phyloP scores from a whole-genome alignment of 2,329 filamentous ascomycete species.

The Alternaria gansuensis region DNA sequence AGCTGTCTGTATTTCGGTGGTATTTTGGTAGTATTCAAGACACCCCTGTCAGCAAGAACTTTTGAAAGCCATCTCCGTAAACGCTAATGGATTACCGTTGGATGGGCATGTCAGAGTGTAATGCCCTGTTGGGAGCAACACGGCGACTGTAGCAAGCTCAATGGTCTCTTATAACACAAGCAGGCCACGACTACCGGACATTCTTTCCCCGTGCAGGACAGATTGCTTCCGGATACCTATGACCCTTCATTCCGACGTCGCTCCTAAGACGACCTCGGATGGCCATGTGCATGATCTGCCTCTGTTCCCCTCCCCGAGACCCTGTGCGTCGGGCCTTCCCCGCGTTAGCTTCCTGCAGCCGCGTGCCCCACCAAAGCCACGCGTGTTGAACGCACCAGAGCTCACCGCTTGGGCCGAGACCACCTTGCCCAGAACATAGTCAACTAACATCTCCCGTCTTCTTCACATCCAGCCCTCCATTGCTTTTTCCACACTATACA shows the following conservation, averaged over 20 bases:
- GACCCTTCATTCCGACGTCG: constrained; percentile 1
- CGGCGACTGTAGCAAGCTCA: background rate
- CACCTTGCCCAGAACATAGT: constrained; percentile 13
- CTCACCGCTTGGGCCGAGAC: constrained; percentile 30
- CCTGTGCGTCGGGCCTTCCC: constrained; percentile 32
- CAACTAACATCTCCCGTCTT: constrained; percentile 5
- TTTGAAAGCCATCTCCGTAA: too few relatives aligned
- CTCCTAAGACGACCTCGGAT: background rate
- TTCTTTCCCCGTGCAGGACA: constrained; percentile 7
- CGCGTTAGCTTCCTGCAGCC: constrained; percentile 28
- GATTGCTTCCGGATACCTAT: background rate
- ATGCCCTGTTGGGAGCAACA: background rate
- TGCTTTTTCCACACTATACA: constrained; percentile 3
- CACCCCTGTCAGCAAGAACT: too few relatives aligned
- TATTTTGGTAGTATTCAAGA: too few relatives aligned
- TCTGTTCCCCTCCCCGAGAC: constrained; percentile 21
- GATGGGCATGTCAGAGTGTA: background rate
- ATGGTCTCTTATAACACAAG: background rate
- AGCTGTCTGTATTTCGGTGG: too few relatives aligned
- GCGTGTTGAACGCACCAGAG: constrained; percentile 24
- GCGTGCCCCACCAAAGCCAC: constrained; percentile 25
- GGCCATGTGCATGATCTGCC: background rate
- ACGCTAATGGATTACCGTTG: background rate
- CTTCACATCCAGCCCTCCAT: background rate
- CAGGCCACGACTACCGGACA: background rate